Evolutionary conservation across 352 stramenopile species (phyloP), one percentile per base, ranked within the genome.

Genomic region (Phytophthora sojae): DNA sequence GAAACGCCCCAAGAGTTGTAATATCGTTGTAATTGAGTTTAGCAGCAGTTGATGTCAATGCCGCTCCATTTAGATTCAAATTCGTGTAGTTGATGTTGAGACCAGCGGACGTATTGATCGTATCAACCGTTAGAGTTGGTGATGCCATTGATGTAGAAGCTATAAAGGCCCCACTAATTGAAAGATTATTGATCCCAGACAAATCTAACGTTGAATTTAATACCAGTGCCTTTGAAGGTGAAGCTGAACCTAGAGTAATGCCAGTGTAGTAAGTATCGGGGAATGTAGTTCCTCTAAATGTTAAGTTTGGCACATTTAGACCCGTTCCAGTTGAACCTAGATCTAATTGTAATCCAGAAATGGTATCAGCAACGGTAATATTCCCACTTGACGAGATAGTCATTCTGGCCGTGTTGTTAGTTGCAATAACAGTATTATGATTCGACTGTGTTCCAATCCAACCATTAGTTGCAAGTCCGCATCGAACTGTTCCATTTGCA

Each of bases 1-100:
- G 59, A 58, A 66, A 66, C 7, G 45, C 19, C 17, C 58, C 58
- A 0, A 44, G 35, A 44, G 35, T 44, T 44, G 35, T 44, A 14
- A 44, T 14, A 44, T 44, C 35, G 8, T 44, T 44, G 35, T 44
- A 44, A 44, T 44, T 44, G 3, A 44, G 35, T 12, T 44, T 44
- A 44, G 35, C 35, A 64, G 21, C 35, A 44, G 35, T 12, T 44
- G 35, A n/a, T n/a, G n/a, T n/a, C n/a, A n/a, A n/a, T n/a, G n/a
- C n/a, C n/a, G n/a, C n/a, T n/a, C n/a, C n/a, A n/a, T n/a, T n/a
- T n/a, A 44, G 35, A 44, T 44, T 44, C 35, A 44, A 44, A n/a
- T n/a, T n/a, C n/a, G n/a, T n/a, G n/a, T n/a, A n/a, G n/a, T n/a
- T n/a, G n/a, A n/a, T n/a, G n/a, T n/a, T n/a, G n/a, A n/a, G n/a